Conservation (phyloP, 257 asterid species). For the Solanum lignicaule region DNA sequence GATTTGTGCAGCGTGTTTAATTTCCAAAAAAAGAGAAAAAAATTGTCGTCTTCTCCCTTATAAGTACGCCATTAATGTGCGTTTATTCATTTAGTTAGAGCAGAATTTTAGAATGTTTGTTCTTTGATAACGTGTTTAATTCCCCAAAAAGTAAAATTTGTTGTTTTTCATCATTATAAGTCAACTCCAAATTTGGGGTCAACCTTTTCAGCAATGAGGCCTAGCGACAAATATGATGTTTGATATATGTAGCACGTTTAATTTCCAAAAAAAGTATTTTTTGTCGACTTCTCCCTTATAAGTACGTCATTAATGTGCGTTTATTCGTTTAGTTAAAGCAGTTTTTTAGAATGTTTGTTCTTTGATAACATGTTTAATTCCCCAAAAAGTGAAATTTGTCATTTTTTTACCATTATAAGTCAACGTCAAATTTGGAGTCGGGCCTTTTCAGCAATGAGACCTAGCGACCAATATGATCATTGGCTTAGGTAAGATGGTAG, state of each 20-base stretch:
- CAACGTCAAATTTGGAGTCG: too few species aligned
- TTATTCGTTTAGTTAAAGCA: neutral
- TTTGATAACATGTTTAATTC: neutral
- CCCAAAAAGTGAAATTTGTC: neutral
- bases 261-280: neutral
- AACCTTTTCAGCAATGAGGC: too few species aligned
- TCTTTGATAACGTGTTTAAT: neutral
- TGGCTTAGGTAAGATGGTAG: neutral
- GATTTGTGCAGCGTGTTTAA: too few species aligned
- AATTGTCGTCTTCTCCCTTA: too few species aligned
- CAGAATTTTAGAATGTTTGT: neutral
- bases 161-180: neutral
- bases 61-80: too few species aligned
- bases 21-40: too few species aligned
- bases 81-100: too few species aligned
- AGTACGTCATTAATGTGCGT: neutral
- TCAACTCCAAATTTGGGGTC: neutral
- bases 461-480: too few species aligned
- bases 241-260: neutral
- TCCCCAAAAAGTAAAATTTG: neutral
- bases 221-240: too few species aligned
- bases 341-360: neutral
- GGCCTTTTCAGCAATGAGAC: too few species aligned
- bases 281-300: neutral
- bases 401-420: neutral